These are phyloP conservation scores for Syzygium jambos DNA, from an alignment of 345 rosid genomes.

Conservation along the genomic window DNA sequence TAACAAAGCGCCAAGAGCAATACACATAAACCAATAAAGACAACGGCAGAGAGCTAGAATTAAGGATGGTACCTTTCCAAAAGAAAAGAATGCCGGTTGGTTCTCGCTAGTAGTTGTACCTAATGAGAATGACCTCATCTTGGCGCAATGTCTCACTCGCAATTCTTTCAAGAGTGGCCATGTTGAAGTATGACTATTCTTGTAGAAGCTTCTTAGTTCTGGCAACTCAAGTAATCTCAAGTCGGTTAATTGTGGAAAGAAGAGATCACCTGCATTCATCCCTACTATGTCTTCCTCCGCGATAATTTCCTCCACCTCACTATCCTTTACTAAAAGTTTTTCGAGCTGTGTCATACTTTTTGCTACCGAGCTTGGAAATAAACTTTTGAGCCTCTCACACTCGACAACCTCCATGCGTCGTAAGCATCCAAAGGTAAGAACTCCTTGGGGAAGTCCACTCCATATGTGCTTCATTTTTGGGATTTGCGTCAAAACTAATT, in stretches of 20 bases:
- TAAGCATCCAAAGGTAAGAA: neutral
- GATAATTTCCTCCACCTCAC: neutral
- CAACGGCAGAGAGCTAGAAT: no score
- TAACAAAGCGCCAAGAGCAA: neutral
- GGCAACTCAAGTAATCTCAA: neutral
- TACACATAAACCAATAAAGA: neutral
- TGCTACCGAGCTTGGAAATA: neutral
- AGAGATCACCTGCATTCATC: neutral
- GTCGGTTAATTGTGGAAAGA: neutral
- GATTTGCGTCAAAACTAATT: neutral
- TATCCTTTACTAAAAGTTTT: rapidly evolving
- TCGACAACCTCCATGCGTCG: rapidly evolving
- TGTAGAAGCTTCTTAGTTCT: neutral
- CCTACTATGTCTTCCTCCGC: neutral
- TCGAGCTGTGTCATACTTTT: neutral
- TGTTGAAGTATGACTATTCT: no score
- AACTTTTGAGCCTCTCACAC: neutral
- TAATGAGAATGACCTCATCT: no score
- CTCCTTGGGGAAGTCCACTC: neutral
- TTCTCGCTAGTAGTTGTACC: neutral
- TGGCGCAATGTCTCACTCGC: neutral
- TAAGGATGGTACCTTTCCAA: no score
- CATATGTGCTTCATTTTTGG: neutral
- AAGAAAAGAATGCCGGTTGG: neutral
- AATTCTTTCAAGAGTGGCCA: neutral